A percentile compares a stretch with the other conserved stretches of the same genome.
Conservation (phyloP, 306 rosid genomes). For the Acacia confusa region DNA sequence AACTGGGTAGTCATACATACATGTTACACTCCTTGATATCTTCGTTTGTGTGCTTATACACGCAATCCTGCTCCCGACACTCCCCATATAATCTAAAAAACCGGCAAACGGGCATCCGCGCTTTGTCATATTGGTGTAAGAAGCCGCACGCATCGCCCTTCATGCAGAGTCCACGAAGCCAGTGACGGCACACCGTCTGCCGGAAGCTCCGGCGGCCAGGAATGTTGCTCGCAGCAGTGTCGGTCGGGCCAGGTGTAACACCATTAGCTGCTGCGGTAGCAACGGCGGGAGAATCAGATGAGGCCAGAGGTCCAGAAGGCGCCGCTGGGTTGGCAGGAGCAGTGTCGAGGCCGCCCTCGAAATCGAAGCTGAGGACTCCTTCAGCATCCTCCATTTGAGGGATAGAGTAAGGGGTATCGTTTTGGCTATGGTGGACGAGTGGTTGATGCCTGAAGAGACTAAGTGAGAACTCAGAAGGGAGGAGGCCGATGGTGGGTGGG, state of each 20-base stretch:
- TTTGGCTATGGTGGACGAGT: neutral
- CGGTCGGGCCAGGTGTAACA: slow-evolving; percentile 23
- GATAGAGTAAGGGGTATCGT: neutral
- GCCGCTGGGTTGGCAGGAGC: slow-evolving; percentile 43
- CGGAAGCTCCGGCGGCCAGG: slow-evolving; percentile 83
- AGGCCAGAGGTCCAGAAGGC: slow-evolving; percentile 49
- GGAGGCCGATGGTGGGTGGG: no score
- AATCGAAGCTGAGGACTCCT: slow-evolving; percentile 95
- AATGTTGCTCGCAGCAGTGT: slow-evolving; percentile 27
- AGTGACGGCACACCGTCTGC: slow-evolving; percentile 97
- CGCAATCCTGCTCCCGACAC: slow-evolving; percentile 99
- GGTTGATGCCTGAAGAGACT: no score
- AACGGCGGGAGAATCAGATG: slow-evolving; percentile 46
- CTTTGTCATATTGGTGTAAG: slow-evolving; percentile 93
- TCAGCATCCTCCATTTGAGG: slow-evolving; percentile 87
- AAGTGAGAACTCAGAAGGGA: no score
- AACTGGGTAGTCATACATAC: slow-evolving; percentile 40
- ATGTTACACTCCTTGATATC: slow-evolving; percentile 99
- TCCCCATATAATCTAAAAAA: slow-evolving; percentile 88
- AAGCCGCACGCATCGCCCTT: slow-evolving; percentile 99
- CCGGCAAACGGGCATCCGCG: slow-evolving; percentile 96
- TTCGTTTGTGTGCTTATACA: slow-evolving; percentile 93
- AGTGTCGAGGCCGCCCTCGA: slow-evolving; percentile 93
- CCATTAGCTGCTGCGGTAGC: slow-evolving; percentile 38
- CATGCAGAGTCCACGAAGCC: slow-evolving; percentile 95